phyloP scores from a whole-genome alignment of 371 early-diverging fungal genomes.

The Sporodiniella umbellata region DNA sequence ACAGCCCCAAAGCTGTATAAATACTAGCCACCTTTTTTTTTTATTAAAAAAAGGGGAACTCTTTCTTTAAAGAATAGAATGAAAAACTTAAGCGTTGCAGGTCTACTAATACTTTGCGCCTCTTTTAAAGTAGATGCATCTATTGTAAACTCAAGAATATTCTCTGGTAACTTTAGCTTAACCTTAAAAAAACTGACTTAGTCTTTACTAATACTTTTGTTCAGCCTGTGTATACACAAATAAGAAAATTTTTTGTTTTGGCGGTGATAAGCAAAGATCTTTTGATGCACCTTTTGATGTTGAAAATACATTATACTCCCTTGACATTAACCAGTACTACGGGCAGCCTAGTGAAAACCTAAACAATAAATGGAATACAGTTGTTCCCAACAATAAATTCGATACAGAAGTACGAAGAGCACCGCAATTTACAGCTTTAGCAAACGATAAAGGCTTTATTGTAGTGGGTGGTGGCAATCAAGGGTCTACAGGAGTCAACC shows the following conservation, averaged over 20 bases:
- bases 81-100: no score
- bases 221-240: conserved; percentile 1
- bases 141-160: not conserved
- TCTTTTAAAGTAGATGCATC: not conserved
- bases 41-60: no score
- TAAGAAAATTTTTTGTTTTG: conserved; percentile 3
- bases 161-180: not conserved
- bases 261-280: not conserved
- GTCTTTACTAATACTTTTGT: not conserved
- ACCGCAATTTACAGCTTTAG: not conserved
- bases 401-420: not conserved
- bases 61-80: no score
- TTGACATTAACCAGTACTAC: not conserved
- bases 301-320: not conserved
- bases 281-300: not conserved
- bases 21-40: no score
- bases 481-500: not conserved
- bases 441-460: not conserved
- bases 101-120: not conserved
- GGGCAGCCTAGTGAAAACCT: not conserved
- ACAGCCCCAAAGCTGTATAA: no score
- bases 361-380: not conserved
- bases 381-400: not conserved
- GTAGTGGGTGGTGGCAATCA: not conserved
- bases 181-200: not conserved